Evolutionary conservation across 768 basidiomycete species (phyloP).

Genomic region (Cubamyces sp.): DNA sequence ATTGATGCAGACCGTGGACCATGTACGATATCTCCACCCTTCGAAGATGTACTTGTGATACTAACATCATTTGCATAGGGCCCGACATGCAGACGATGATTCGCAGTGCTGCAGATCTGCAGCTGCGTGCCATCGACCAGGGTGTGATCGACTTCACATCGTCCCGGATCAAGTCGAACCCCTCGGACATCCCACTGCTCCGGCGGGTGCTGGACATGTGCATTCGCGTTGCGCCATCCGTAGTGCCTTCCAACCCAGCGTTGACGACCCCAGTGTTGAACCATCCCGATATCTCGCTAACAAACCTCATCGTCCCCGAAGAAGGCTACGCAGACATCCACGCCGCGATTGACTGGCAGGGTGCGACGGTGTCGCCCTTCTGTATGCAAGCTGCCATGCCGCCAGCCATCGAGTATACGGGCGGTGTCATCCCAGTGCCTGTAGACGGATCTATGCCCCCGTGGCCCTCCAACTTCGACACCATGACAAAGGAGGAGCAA

Average conservation of each 20-base stretch:
- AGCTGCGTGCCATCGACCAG: neutral
- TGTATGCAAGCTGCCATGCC: neutral
- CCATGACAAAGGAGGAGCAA: constrained; percentile 1
- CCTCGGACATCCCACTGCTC: constrained; percentile 10
- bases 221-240: constrained; percentile 11
- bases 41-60: neutral
- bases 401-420: neutral
- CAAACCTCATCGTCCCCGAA: constrained; percentile 4
- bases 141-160: neutral
- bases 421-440: neutral
- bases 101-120: constrained; percentile 8
- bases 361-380: constrained; percentile 9
- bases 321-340: constrained; percentile 2
- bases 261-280: constrained; percentile 13
- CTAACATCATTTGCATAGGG: constrained; percentile 1
- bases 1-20: constrained; percentile 8
- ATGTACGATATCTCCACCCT: neutral
- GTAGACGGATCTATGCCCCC: neutral
- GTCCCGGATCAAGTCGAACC: neutral
- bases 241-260: constrained; percentile 6
- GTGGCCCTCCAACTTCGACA: constrained; percentile 11
- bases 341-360: constrained; percentile 16
- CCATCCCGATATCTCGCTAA: constrained; percentile 11
- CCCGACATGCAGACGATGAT: constrained; percentile 15
- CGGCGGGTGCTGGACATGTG: constrained; percentile 13